Evolutionary conservation across 2,329 filamentous ascomycete genomes (phyloP), one percentile per base, ranked within the genome.

Genomic region (Arthrobotrys megalospora): DNA sequence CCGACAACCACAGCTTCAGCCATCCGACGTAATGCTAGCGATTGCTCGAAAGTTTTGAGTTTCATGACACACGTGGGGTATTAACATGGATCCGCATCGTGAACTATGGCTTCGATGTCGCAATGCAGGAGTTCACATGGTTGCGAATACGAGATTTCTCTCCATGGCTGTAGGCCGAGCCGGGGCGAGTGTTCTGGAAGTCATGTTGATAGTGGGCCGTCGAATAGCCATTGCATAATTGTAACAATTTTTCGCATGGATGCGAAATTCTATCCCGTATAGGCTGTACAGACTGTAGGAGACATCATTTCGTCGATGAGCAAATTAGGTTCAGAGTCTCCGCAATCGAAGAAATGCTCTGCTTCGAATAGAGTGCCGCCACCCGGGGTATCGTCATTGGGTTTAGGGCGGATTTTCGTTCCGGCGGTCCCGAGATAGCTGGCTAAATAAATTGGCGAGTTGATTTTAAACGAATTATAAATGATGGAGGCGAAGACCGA

Each of bases 1-100:
- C 75, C 75, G 75, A 78, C 75, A 64, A 70, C 67, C 62, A 72
- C 45, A 53, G 47, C 34, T 12, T 41, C 58, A 62, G 14, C 68
- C 68, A 60, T 66, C 58, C 60, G 69, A 73, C 24, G 7, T 38
- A 38, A 21, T 38, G 21, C 21, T 64, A 34, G 69, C 60, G 62
- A 19, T 16, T 16, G 50, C 21, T n/a, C 14, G 28, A 45, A 10
- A 38, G 50, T 32, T 43, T 62, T n/a, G 12, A 45, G 16, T 67
- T 34, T 67, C 1, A 8, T 24, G 19, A 53, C 21, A 60, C 65
- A 68, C 65, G 65, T 68, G 65, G 65, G 34, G 65, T 6, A 16
- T 6, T 55, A 38, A 21, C 65, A 45, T 58, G 38, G 41, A 24
- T 68, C 19, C 14, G 11, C 7, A 21, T 53, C 21, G 21, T 68